phyloP scores from a whole-genome alignment of 495 filamentous ascomycete species.

The Immersiella caudata region DNA sequence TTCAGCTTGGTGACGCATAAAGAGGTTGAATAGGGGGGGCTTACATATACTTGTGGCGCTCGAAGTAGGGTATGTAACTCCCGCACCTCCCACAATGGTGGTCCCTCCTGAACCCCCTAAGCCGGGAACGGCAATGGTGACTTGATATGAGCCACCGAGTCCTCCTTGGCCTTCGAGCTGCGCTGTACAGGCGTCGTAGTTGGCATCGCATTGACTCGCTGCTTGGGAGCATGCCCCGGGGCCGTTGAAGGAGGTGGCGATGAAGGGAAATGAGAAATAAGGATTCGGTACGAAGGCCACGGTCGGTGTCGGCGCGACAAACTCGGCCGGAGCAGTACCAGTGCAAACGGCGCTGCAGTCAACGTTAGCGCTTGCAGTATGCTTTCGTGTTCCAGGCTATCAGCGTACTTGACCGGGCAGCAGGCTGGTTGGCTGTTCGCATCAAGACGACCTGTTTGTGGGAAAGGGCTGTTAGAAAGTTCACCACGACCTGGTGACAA shows the following conservation, averaged over 20 bases:
- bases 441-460: slow-evolving; percentile 35
- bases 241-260: slow-evolving; percentile 68
- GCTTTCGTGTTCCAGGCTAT: neutral
- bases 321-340: slow-evolving; percentile 49
- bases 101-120: slow-evolving; percentile 46
- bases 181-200: slow-evolving; percentile 65
- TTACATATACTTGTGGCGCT: slow-evolving; percentile 66
- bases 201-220: slow-evolving; percentile 64
- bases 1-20: neutral
- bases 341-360: slow-evolving; percentile 47
- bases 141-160: slow-evolving; percentile 53
- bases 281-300: slow-evolving; percentile 52
- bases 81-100: slow-evolving; percentile 47
- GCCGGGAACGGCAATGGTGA: slow-evolving; percentile 64
- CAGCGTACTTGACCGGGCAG: slow-evolving; percentile 47
- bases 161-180: slow-evolving; percentile 55
- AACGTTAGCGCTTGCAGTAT: neutral
- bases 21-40: neutral
- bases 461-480: neutral
- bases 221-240: slow-evolving; percentile 66
- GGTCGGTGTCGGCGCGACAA: slow-evolving; percentile 44
- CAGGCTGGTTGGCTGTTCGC: slow-evolving; percentile 47
- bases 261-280: slow-evolving; percentile 67
- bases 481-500: no score
- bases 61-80: slow-evolving; percentile 38